These are phyloP conservation scores for Penicillium janthinellum DNA, from an alignment of 2,329 filamentous ascomycete genomes.

Conservation along the genomic window DNA sequence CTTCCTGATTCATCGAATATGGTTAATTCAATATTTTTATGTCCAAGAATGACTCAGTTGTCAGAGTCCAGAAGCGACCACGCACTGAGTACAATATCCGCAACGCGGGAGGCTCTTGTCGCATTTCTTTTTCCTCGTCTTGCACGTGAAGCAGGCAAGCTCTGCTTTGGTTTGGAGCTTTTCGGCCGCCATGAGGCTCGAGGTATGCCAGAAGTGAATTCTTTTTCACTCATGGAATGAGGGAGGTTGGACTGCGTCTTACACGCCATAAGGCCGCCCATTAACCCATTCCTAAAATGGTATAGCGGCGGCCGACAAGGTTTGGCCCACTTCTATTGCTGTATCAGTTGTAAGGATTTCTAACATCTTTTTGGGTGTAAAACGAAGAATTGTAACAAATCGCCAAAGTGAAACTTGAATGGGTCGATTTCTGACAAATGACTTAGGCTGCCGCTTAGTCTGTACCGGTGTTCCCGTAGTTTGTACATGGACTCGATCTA, in stretches of 20 bases:
- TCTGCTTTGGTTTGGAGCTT: not conserved
- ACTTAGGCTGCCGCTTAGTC: not conserved
- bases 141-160: not conserved
- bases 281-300: not conserved
- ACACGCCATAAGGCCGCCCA: not conserved
- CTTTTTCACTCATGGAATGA: not conserved
- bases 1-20: not conserved
- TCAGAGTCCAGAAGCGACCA: not conserved
- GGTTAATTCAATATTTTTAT: not conserved
- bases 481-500: not conserved
- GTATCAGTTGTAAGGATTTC: not conserved
- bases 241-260: not conserved
- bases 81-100: not conserved
- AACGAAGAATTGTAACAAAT: not conserved
- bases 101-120: not conserved
- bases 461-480: not conserved
- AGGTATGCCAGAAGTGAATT: not conserved
- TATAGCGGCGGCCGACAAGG: not conserved
- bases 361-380: no score
- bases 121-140: not conserved
- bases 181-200: not conserved
- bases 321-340: not conserved
- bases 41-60: not conserved
- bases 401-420: not conserved
- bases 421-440: not conserved